A percentile compares a stretch with the other conserved stretches of the same genome.
phyloP scores from a whole-genome alignment of 1,284 basidiomycete species.

The Xerocomus minutiporus region DNA sequence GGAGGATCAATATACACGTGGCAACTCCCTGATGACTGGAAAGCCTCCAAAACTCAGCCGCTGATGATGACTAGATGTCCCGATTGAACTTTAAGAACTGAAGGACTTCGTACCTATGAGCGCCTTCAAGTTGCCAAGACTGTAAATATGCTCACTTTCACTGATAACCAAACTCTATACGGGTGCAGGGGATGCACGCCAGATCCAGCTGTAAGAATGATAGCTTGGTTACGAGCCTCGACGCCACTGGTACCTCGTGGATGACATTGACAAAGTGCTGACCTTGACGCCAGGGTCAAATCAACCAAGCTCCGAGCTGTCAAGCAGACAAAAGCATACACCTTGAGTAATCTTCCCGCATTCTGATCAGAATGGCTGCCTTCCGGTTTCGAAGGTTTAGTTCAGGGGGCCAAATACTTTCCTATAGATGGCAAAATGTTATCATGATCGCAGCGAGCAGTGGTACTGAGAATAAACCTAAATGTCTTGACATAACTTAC shows the following conservation, averaged over 20 bases:
- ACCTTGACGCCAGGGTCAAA: background rate
- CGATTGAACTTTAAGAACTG: background rate
- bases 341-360: background rate
- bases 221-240: background rate
- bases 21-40: background rate
- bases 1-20: background rate
- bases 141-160: background rate
- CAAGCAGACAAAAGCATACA: background rate
- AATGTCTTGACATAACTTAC: too few species aligned
- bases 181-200: too few species aligned
- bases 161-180: too few species aligned
- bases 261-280: background rate
- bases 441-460: background rate
- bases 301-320: background rate
- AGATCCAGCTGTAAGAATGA: background rate
- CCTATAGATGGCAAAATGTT: background rate
- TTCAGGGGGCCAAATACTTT: background rate
- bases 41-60: background rate
- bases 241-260: background rate
- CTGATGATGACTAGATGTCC: background rate
- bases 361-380: background rate
- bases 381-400: background rate
- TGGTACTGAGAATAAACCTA: background rate
- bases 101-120: background rate
- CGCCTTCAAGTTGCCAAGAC: background rate